Conservation (phyloP, 1,139 yeast species). For the Blastobotrys capitulatus region DNA sequence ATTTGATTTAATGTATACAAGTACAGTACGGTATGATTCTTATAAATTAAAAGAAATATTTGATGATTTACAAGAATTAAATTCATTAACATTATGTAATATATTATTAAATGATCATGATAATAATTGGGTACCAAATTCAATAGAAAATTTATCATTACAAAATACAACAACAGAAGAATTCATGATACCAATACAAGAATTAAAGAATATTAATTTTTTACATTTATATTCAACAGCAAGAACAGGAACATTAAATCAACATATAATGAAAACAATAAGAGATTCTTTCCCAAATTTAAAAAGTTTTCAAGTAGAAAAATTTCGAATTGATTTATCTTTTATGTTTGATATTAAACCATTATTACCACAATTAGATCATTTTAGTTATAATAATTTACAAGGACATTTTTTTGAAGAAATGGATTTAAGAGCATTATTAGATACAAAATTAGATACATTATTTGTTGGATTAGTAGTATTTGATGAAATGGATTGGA, state of each 20-base stretch:
- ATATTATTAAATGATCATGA: neutral
- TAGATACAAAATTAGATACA: neutral
- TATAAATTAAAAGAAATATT: neutral
- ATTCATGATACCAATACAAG: conserved; percentile 2
- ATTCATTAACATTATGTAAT: neutral
- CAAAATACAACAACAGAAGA: conserved; percentile 1
- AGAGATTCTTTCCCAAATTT: conserved; percentile 4
- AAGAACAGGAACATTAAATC: neutral
- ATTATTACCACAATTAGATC: conserved; percentile 1
- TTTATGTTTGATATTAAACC: conserved; percentile 3
- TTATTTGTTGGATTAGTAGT: neutral
- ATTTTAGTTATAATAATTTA: conserved; percentile 3
- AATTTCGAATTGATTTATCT: conserved; percentile 2
- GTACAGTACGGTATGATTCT: neutral
- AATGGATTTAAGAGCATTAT: neutral
- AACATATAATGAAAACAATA: neutral
- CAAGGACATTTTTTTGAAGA: conserved; percentile 6
- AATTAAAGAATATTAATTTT: neutral
- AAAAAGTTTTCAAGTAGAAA: conserved; percentile 1
- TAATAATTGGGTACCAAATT: conserved; percentile 1
- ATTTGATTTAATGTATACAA: conserved; percentile 1
- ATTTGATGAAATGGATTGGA: neutral
- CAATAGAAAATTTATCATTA: conserved; percentile 1
- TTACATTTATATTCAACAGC: conserved; percentile 8
- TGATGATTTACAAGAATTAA: neutral